Evolutionary conservation across 2,329 filamentous ascomycete genomes (phyloP).

Genomic region (Claviceps capensis): DNA sequence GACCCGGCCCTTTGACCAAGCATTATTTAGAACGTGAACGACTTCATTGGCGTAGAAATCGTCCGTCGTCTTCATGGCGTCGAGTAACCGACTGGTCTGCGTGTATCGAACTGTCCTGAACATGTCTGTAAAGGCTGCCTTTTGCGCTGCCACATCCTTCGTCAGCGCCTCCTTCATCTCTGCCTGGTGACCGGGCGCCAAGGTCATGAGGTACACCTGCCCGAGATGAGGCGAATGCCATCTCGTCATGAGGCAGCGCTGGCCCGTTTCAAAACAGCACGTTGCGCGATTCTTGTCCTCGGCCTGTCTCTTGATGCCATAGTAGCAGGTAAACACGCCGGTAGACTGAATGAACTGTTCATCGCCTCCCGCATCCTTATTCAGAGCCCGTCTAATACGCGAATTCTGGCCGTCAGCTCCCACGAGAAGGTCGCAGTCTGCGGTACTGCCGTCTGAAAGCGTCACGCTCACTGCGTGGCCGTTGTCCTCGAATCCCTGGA

Average conservation of each 20-base stretch:
- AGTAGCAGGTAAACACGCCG: conserved; percentile 22
- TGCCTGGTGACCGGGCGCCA: conserved; percentile 12
- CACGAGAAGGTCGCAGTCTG: conserved; percentile 8
- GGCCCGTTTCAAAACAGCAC: conserved; percentile 21
- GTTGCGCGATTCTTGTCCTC: conserved; percentile 4
- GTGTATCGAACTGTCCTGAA: conserved; percentile 32
- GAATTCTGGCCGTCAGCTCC: conserved; percentile 10
- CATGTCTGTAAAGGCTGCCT: conserved; percentile 22
- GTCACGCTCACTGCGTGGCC: conserved; percentile 7
- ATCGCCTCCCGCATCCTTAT: conserved; percentile 1
- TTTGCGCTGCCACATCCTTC: conserved; percentile 12
- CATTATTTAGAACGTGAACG: conserved; percentile 27
- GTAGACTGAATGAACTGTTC: conserved; percentile 2
- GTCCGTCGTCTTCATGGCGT: conserved; percentile 18
- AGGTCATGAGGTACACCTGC: conserved; percentile 12
- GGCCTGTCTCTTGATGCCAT: conserved; percentile 18
- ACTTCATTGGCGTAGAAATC: conserved; percentile 34
- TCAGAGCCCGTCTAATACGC: conserved; percentile 6
- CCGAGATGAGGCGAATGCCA: conserved; percentile 13
- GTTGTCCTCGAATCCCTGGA: neutral
- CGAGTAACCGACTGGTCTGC: conserved; percentile 19
- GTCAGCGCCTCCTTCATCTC: conserved; percentile 10
- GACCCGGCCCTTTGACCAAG: conserved; percentile 26
- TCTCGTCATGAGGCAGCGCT: conserved; percentile 21
- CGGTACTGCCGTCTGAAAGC: conserved; percentile 7